Percentiles rank a stretch among this genome's conserved stretches.
These are phyloP conservation scores for Musa balbisiana DNA, from an alignment of 202 grass and related monocot genomes.

Conservation along the genomic window DNA sequence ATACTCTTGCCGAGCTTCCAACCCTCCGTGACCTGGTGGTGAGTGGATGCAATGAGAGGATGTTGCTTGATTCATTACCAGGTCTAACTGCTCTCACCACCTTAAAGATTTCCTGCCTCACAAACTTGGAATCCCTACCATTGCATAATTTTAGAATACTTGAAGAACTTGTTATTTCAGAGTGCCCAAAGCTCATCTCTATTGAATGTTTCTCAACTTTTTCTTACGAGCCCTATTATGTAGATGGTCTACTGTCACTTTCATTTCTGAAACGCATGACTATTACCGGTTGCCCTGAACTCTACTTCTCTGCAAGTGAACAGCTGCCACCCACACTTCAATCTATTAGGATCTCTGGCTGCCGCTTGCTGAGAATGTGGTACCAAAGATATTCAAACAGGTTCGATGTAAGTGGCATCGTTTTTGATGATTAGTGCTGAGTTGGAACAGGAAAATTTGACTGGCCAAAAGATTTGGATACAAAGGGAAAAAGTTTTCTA, in stretches of 20 bases:
- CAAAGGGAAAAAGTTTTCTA: too few species aligned
- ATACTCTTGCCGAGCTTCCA: not conserved
- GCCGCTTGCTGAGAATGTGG: not conserved
- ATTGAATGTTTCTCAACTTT: not conserved
- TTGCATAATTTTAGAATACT: slow-evolving; percentile 3
- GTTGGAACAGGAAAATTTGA: too few species aligned
- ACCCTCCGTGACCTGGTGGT: not conserved
- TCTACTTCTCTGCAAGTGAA: not conserved
- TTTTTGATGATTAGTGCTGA: too few species aligned
- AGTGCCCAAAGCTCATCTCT: not conserved
- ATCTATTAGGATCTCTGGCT: not conserved
- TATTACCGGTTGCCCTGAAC: not conserved
- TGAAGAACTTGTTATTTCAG: not conserved
- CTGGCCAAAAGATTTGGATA: too few species aligned
- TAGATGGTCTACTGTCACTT: not conserved
- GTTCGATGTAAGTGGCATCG: too few species aligned
- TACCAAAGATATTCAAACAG: too few species aligned
- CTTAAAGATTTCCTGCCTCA: not conserved
- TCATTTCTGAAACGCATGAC: not conserved
- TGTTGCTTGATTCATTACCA: not conserved
- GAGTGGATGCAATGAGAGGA: not conserved
- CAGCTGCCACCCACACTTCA: not conserved
- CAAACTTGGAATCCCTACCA: not conserved
- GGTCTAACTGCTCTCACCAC: not conserved
- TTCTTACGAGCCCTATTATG: not conserved